These are phyloP conservation scores for Didymella exigua DNA, from an alignment of 2,329 filamentous ascomycete species.

Conservation along the genomic window DNA sequence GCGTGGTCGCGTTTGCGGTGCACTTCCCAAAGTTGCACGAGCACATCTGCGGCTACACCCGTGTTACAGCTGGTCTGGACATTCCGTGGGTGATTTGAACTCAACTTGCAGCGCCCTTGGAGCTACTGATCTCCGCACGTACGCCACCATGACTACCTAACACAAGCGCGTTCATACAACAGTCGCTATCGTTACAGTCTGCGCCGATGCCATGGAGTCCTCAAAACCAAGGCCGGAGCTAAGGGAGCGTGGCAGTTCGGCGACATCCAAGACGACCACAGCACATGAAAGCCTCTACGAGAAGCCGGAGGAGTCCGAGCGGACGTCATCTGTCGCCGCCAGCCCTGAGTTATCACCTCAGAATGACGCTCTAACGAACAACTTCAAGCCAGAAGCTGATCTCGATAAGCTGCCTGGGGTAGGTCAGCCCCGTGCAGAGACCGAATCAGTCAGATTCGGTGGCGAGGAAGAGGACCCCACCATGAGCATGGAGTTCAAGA, in stretches of 20 bases:
- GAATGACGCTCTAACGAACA: conserved; percentile 32
- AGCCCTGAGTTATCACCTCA: conserved; percentile 33
- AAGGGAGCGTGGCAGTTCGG: conserved; percentile 34
- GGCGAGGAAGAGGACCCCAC: conserved; percentile 52
- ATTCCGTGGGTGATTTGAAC: background rate
- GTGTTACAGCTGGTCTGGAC: background rate
- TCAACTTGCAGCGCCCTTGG: background rate
- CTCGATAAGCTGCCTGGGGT: conserved; percentile 35
- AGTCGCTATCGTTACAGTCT: conserved; percentile 1
- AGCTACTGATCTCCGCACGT: background rate
- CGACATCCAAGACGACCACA: conserved; percentile 28
- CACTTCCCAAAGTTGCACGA: conserved; percentile 1
- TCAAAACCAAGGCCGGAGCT: conserved; percentile 28
- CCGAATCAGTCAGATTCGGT: conserved; percentile 44
- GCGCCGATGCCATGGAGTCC: conserved; percentile 24
- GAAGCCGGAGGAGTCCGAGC: conserved; percentile 35
- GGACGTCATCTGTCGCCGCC: conserved; percentile 31
- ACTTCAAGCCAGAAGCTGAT: conserved; percentile 41
- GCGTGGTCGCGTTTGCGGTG: background rate
- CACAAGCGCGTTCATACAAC: background rate
- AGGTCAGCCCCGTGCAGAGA: conserved; percentile 38
- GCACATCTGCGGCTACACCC: background rate
- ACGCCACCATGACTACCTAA: conserved; percentile 8
- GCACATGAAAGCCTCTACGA: conserved; percentile 37
- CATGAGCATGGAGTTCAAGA: conserved; percentile 47